Conservation (phyloP, 78 protist species). For the Acrasis kona region DNA sequence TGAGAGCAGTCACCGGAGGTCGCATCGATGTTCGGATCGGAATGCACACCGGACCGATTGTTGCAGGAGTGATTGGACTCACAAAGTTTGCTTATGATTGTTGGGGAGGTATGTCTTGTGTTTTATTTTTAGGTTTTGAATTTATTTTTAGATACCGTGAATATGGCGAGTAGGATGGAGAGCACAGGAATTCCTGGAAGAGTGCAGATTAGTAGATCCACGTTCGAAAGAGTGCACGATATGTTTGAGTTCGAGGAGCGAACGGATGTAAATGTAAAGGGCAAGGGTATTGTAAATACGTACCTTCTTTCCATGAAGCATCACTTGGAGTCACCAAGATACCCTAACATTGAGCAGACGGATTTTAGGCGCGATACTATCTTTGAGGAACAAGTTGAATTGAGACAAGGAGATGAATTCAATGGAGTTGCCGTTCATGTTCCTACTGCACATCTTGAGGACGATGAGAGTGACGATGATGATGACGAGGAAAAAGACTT, state of each 20-base stretch:
- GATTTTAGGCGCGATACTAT: too few relatives aligned
- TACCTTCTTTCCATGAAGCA: too few relatives aligned
- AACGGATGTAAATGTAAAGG: not conserved
- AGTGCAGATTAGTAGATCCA: not conserved
- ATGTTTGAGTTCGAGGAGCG: not conserved
- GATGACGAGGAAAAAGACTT: too few relatives aligned
- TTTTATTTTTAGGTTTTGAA: slow-evolving; percentile 45
- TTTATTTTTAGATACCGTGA: not conserved
- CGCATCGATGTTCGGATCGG: slow-evolving; percentile 46
- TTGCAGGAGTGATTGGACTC: slow-evolving; percentile 64
- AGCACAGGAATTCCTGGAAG: not conserved
- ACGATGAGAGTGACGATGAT: too few relatives aligned
- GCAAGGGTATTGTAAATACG: not conserved
- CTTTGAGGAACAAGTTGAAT: too few relatives aligned
- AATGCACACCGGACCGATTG: slow-evolving; percentile 56
- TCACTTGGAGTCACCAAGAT: too few relatives aligned
- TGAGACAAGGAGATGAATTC: too few relatives aligned
- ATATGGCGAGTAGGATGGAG: not conserved
- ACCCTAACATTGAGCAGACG: too few relatives aligned
- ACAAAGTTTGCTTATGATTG: slow-evolving; percentile 50
- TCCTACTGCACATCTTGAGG: too few relatives aligned
- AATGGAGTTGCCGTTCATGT: too few relatives aligned
- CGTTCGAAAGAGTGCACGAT: not conserved
- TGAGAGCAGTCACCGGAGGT: not conserved
- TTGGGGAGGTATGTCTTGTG: slow-evolving; percentile 77